These are phyloP conservation scores for Geotrichum siamense DNA, from an alignment of 1,139 yeast genomes.

Conservation along the genomic window DNA sequence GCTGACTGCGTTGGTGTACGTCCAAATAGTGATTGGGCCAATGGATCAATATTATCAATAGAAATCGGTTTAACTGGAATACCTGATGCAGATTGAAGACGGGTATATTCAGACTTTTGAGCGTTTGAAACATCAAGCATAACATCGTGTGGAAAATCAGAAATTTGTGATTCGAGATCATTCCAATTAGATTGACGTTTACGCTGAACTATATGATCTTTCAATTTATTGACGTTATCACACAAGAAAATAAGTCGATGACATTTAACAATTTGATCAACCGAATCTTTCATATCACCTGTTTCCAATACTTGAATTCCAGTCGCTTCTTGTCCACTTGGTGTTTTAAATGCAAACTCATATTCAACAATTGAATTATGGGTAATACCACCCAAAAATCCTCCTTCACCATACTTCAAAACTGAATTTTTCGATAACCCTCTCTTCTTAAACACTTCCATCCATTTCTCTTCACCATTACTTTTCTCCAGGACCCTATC, in stretches of 20 bases:
- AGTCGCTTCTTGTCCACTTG: not conserved
- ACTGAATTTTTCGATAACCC: constrained; percentile 32
- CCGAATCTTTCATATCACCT: not conserved
- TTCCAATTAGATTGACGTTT: not conserved
- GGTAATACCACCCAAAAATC: constrained; percentile 23
- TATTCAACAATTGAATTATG: constrained; percentile 35
- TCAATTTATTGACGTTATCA: not conserved
- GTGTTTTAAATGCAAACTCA: constrained; percentile 30
- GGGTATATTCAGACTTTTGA: not conserved
- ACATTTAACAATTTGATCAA: not conserved
- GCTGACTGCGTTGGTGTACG: not conserved
- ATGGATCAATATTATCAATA: not conserved
- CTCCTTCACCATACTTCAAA: constrained; percentile 26
- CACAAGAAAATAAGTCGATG: not conserved
- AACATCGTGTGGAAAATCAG: not conserved
- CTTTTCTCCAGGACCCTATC: constrained; percentile 35
- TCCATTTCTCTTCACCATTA: constrained; percentile 33
- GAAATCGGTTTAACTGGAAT: not conserved
- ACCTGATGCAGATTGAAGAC: not conserved
- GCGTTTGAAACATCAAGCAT: not conserved
- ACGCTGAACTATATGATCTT: not conserved
- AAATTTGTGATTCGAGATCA: not conserved
- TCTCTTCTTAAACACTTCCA: constrained; percentile 25
- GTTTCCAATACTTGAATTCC: not conserved
- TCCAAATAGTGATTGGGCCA: constrained; percentile 1